A percentile compares a stretch with the other conserved stretches of the same genome.
Evolutionary conservation across 495 filamentous ascomycete genomes (phyloP).

Genomic region (Schizothecium vesticola): DNA sequence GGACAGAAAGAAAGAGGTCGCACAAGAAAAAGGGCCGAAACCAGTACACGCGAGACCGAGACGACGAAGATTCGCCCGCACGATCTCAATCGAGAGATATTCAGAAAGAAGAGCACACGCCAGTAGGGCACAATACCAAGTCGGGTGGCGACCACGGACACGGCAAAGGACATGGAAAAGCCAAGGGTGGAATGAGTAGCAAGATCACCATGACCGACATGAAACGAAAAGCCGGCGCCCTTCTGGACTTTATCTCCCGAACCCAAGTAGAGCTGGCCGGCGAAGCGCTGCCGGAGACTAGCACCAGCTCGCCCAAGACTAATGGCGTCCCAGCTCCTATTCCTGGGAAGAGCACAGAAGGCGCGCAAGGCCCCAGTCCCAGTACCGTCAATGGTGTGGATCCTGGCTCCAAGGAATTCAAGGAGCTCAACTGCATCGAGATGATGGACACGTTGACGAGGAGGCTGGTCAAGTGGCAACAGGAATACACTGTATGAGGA

Average conservation of each 20-base stretch:
- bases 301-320: slow-evolving; percentile 22
- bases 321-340: not conserved
- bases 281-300: slow-evolving; percentile 25
- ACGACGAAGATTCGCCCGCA: slow-evolving; percentile 61
- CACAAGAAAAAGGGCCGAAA: slow-evolving; percentile 78
- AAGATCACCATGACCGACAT: slow-evolving; percentile 88
- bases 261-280: slow-evolving; percentile 86
- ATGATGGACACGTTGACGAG: slow-evolving; percentile 80
- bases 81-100: slow-evolving; percentile 63
- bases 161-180: slow-evolving; percentile 30
- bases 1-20: slow-evolving; percentile 36
- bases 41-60: slow-evolving; percentile 76
- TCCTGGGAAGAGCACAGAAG: not conserved
- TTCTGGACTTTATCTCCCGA: slow-evolving; percentile 84
- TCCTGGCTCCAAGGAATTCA: slow-evolving; percentile 47
- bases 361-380: not conserved
- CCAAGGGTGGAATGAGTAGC: slow-evolving; percentile 43
- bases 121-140: slow-evolving; percentile 21
- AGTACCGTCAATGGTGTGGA: slow-evolving; percentile 5
- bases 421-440: slow-evolving; percentile 62
- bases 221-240: slow-evolving; percentile 74
- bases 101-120: slow-evolving; percentile 32
- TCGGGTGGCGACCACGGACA: slow-evolving; percentile 6
- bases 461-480: slow-evolving; percentile 73
- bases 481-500: slow-evolving; percentile 40